Evolutionary conservation across 2,329 filamentous ascomycete genomes (phyloP).

Genomic region (Colletotrichum sublineola): DNA sequence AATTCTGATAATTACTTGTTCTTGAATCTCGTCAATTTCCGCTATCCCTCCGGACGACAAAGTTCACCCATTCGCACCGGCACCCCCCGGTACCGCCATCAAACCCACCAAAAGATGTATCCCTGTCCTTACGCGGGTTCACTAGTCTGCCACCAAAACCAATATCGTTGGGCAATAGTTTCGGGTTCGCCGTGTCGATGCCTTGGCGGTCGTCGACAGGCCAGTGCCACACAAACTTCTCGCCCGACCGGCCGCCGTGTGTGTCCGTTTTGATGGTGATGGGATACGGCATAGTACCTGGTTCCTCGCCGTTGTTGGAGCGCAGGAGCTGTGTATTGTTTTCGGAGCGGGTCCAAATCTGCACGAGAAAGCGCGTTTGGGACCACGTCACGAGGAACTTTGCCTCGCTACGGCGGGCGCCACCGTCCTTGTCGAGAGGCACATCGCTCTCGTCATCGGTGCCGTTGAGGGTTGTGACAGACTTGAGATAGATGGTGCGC

Average conservation of each 20-base stretch:
- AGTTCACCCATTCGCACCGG: conserved; percentile 73
- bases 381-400: conserved; percentile 69
- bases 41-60: conserved; percentile 46
- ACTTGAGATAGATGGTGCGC: conserved; percentile 85
- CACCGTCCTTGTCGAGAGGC: conserved; percentile 67
- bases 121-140: conserved; percentile 61
- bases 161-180: conserved; percentile 64
- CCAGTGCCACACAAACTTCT: conserved; percentile 69
- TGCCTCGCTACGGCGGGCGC: conserved; percentile 66
- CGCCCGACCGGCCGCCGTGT: conserved; percentile 67
- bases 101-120: conserved; percentile 68
- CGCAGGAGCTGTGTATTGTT: conserved; percentile 58
- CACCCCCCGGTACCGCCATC: conserved; percentile 75
- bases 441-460: conserved; percentile 56
- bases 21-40: conserved; percentile 2
- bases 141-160: conserved; percentile 64
- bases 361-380: conserved; percentile 72
- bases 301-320: conserved; percentile 50
- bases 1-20: not conserved
- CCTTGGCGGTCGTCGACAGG: conserved; percentile 61
- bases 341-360: conserved; percentile 72
- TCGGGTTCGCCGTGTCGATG: conserved; percentile 59
- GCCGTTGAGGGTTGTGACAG: conserved; percentile 62
- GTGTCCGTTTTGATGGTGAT: conserved; percentile 72
- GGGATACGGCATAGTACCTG: conserved; percentile 74